Evolutionary conservation across 2,329 filamentous ascomycete species (phyloP).

Genomic region (Trichoderma sp.): DNA sequence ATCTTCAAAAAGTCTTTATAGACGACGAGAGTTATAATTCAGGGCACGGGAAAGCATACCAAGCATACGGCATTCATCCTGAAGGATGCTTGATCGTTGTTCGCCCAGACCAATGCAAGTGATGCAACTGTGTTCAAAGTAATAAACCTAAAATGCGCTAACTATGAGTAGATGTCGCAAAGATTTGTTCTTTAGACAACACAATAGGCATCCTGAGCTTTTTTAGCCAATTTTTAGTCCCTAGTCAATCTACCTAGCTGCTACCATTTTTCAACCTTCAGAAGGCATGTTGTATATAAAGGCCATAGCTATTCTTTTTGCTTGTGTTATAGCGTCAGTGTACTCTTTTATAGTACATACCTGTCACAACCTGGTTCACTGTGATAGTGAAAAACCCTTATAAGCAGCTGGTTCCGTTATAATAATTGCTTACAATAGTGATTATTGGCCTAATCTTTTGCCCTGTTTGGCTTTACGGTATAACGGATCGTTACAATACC

Average conservation of each 20-base stretch:
- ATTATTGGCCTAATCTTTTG: too few species aligned
- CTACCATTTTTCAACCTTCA: not conserved
- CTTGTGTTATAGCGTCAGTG: too few species aligned
- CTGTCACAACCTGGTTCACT: too few species aligned
- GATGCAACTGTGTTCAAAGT: not conserved
- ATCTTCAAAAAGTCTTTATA: conserved; percentile 4
- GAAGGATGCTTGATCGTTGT: conserved; percentile 1
- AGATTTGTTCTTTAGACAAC: not conserved
- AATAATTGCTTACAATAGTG: too few species aligned
- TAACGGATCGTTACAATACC: too few species aligned
- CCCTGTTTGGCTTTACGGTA: too few species aligned
- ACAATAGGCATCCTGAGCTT: not conserved
- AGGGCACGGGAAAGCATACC: conserved; percentile 5
- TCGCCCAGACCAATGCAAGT: conserved; percentile 10
- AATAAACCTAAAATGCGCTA: not conserved
- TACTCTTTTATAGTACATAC: too few species aligned
- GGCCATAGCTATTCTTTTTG: too few species aligned
- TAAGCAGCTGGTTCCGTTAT: too few species aligned
- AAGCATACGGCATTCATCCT: not conserved
- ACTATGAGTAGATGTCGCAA: not conserved
- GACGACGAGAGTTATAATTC: not conserved
- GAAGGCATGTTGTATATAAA: too few species aligned
- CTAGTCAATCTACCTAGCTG: not conserved
- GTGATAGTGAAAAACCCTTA: too few species aligned
- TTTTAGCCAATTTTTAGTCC: not conserved